A percentile compares a stretch with the other conserved stretches of the same genome.
Conservation (phyloP, 345 rosid species). For the Lenwebbia sp. region DNA sequence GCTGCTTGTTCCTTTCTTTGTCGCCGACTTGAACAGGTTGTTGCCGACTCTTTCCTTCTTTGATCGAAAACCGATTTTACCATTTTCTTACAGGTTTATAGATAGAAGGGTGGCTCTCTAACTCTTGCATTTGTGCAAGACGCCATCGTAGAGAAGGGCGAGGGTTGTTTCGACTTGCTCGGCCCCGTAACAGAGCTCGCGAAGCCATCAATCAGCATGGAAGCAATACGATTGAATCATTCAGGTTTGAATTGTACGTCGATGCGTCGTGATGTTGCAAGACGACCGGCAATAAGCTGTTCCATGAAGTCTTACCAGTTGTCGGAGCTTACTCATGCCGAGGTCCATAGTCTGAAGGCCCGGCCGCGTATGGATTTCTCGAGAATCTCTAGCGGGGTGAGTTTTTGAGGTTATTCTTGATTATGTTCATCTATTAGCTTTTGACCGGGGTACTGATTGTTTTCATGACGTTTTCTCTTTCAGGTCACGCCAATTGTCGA, state of each 20-base stretch:
- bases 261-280: background rate
- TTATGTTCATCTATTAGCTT: background rate
- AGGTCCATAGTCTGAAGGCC: slow-evolving; percentile 54
- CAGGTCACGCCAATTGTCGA: slow-evolving; percentile 76
- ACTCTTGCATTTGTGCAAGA: too few relatives aligned
- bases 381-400: slow-evolving; percentile 54
- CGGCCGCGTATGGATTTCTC: slow-evolving; percentile 81
- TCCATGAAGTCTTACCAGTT: slow-evolving; percentile 75
- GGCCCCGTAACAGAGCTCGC: too few relatives aligned
- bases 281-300: slow-evolving; percentile 25
- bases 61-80: too few relatives aligned
- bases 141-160: too few relatives aligned
- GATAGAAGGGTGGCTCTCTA: too few relatives aligned
- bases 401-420: background rate
- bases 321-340: slow-evolving; percentile 43
- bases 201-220: too few relatives aligned
- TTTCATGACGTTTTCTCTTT: background rate
- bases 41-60: too few relatives aligned
- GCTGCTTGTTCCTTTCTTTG: background rate
- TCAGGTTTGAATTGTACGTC: background rate
- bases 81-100: too few relatives aligned
- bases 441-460: background rate
- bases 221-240: background rate
- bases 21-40: too few relatives aligned
- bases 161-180: too few relatives aligned